Base-by-base conservation (phyloP, 192 early-diverging fungal genomes). In the Fimicolochytrium jonesii region DNA sequence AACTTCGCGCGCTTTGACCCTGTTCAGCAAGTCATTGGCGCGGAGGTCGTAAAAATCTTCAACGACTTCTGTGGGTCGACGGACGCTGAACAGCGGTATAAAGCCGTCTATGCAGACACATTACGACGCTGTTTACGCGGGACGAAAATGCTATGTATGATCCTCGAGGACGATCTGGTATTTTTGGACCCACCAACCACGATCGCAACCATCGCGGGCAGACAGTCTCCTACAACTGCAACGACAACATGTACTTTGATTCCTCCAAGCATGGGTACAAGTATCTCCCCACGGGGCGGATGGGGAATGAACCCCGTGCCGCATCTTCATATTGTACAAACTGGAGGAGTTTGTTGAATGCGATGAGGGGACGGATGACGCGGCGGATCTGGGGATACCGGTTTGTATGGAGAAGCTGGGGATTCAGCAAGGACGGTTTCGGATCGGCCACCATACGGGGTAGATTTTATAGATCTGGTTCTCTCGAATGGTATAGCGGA, bases 261-360 rank as follows among this genome's bases (percentile, higher is more conserved):
- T 49, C 10, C 20, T 49, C 47, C 47, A 49, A 49, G 22, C 47
- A 49, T 20, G 47, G 47, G 47, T 49, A 49, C 47, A 49, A 49
- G 47, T 49, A 49, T 20, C 47, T 49, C 11, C 47, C 47, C 10
- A 49, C 47, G 47, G 47, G 47, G 47, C 9, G 47, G 47, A 49
- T 20, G 47, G 47, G 47, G 20, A 49, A 49, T 25, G 20, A 49
- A 22, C 7, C 47, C 9, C 20, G 22, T 49, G 47, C 25, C 9
- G 47, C 10, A 49, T 49, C 9, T 49, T 49, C 47, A 49, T 20
- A 20, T 13, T 13, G 25, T 22, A 20, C 22, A 7, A 20, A 20
- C 47, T 49, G n/a, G 47, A 22, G 7, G 47, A 49, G 47, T 49
- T 49, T 22, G 22, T 22, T 7, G 25, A 49, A 7, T 49, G 47